These are phyloP conservation scores for Apiospora arundinis DNA, from an alignment of 2,329 filamentous ascomycete species.

Conservation along the genomic window DNA sequence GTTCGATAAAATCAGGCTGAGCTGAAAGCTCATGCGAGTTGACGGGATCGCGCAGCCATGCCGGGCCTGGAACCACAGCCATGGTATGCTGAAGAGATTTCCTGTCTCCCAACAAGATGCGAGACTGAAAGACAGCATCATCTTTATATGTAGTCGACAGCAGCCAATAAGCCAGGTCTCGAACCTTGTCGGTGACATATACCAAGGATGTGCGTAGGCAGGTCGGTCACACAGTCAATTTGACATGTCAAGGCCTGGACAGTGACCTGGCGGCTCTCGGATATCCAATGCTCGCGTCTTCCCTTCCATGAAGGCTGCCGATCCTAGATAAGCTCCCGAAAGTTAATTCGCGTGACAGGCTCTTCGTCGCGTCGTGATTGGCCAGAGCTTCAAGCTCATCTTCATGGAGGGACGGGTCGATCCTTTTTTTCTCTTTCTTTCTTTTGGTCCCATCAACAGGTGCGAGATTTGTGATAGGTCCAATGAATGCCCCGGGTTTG, in stretches of 20 bases:
- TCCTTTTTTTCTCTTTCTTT: slow-evolving; percentile 20
- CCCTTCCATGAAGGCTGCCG: neutral
- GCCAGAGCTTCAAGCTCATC: slow-evolving; percentile 26
- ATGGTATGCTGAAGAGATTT: slow-evolving; percentile 6
- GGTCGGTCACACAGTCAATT: neutral
- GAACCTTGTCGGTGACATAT: neutral
- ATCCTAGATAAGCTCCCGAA: neutral
- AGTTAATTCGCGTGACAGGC: slow-evolving; percentile 4
- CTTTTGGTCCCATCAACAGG: neutral
- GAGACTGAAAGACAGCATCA: neutral
- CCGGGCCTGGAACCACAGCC: neutral
- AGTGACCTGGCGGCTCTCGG: neutral
- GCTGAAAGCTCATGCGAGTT: neutral
- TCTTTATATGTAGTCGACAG: neutral
- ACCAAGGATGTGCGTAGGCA: neutral
- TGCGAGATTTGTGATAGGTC: neutral
- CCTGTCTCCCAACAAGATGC: neutral
- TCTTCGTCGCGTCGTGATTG: slow-evolving; percentile 27
- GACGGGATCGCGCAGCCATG: neutral
- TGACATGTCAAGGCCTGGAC: neutral
- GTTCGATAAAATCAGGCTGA: neutral
- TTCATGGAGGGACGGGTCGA: slow-evolving; percentile 30
- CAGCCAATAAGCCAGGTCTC: neutral
- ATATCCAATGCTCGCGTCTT: neutral
- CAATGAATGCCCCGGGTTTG: neutral